Conservation (phyloP, 192 early-diverging fungal genomes). For the Coemansia nantahalensis region DNA sequence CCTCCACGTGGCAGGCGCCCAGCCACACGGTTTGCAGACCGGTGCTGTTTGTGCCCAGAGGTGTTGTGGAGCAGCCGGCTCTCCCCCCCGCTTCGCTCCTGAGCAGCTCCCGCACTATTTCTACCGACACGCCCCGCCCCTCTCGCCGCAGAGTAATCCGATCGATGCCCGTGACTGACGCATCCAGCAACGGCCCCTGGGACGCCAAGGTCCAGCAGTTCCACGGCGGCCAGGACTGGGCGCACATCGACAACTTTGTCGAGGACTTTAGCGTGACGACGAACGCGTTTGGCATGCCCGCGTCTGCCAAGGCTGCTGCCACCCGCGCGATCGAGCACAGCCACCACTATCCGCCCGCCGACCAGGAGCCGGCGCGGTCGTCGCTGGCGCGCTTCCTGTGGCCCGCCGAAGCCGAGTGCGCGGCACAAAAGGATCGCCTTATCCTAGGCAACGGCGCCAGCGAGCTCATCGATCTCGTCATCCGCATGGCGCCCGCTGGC, state of each 20-base stretch:
- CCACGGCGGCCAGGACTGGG: slow-evolving; percentile 86
- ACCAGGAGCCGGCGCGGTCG: slow-evolving; percentile 89
- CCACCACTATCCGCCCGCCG: slow-evolving; percentile 88
- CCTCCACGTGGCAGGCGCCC: no score
- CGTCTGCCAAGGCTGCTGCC: slow-evolving; percentile 69
- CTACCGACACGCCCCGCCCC: no score
- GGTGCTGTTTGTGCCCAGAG: no score
- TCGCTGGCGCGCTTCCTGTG: slow-evolving; percentile 77
- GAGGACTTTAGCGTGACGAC: slow-evolving; percentile 93
- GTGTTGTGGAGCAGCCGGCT: not conserved
- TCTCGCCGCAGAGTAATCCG: no score
- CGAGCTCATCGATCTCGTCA: slow-evolving; percentile 87
- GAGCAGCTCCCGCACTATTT: no score
- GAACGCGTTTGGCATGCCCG: slow-evolving; percentile 81
- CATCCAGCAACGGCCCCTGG: slow-evolving; percentile 56
- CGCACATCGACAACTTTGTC: slow-evolving; percentile 79
- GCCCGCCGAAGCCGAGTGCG: slow-evolving; percentile 54
- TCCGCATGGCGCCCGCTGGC: slow-evolving; percentile 69
- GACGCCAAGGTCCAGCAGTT: slow-evolving; percentile 87
- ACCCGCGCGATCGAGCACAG: slow-evolving; percentile 62
- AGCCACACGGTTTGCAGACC: no score
- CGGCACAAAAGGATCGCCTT: slow-evolving; percentile 60
- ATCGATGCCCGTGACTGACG: slow-evolving; percentile 6
- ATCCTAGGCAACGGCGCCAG: slow-evolving; percentile 88
- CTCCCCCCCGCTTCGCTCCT: not conserved